Evolutionary conservation across 768 basidiomycete species (phyloP).

Genomic region (Suillus spraguei): DNA sequence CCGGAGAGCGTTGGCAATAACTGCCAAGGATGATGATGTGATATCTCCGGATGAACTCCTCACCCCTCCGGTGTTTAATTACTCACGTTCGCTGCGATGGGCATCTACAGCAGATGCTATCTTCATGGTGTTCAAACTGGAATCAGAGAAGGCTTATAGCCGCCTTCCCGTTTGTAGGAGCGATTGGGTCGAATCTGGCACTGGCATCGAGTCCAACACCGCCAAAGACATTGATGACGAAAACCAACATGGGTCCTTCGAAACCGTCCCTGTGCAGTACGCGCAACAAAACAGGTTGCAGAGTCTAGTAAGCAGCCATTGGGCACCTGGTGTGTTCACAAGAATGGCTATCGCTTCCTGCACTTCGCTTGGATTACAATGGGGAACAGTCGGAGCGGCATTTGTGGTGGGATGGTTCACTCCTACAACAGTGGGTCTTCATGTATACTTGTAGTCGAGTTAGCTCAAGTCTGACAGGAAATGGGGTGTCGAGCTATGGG

Average conservation of each 20-base stretch:
- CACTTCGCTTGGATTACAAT: conserved; percentile 25
- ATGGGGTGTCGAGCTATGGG: conserved; percentile 26
- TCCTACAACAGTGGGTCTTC: conserved; percentile 20
- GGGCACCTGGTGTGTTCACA: conserved; percentile 20
- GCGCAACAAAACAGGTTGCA: neutral
- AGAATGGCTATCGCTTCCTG: conserved; percentile 25
- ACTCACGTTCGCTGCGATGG: conserved; percentile 11
- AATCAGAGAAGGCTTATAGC: neutral
- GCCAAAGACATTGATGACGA: neutral
- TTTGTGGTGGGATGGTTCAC: conserved; percentile 26
- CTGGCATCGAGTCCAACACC: neutral
- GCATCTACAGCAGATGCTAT: conserved; percentile 2
- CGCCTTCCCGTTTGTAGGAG: neutral
- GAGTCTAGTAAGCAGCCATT: conserved; percentile 12
- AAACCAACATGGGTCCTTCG: conserved; percentile 9
- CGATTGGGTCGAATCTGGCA: neutral
- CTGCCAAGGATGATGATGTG: neutral
- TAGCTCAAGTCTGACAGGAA: neutral
- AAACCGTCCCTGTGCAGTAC: conserved; percentile 15
- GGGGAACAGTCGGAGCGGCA: conserved; percentile 29
- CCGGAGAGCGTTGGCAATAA: neutral
- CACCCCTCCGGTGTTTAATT: conserved; percentile 11
- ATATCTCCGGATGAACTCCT: conserved; percentile 18
- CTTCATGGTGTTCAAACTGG: conserved; percentile 4
- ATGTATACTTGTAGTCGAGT: neutral